These are phyloP conservation scores for Poa annua DNA, from an alignment of 176 grass and related monocot genomes.

Conservation along the genomic window DNA sequence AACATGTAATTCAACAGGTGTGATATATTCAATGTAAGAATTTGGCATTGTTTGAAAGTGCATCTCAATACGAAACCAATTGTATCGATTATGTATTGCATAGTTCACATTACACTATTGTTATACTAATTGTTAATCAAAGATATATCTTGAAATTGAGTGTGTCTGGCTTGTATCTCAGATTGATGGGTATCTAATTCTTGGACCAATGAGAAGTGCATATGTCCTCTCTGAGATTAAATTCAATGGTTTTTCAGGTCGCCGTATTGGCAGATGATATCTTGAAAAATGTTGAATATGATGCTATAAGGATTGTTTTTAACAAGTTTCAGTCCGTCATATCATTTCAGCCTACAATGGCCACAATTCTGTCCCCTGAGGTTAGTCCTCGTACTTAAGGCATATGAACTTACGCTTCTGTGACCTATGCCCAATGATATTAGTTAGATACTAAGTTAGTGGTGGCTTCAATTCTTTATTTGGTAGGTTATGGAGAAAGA, in stretches of 20 bases:
- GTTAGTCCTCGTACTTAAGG: constrained; percentile 34
- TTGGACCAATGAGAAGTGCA: neutral
- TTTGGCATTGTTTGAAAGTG: neutral
- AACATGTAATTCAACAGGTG: neutral
- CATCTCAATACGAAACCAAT: neutral
- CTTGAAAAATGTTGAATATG: constrained; percentile 91
- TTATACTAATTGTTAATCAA: neutral
- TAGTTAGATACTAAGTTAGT: neutral
- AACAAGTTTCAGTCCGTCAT: constrained; percentile 94
- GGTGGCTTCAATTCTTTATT: neutral
- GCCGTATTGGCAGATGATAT: constrained; percentile 95
- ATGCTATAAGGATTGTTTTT: constrained; percentile 85
- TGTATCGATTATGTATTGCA: neutral
- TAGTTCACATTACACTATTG: constrained; percentile 4
- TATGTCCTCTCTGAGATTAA: neutral
- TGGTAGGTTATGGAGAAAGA: constrained; percentile 73
- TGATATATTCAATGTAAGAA: neutral
- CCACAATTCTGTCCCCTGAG: constrained; percentile 93
- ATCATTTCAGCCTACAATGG: constrained; percentile 77
- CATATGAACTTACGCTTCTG: constrained; percentile 13
- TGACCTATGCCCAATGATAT: neutral
- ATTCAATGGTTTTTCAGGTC: constrained; percentile 53
- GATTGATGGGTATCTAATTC: constrained; percentile 5
- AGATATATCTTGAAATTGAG: constrained; percentile 9
- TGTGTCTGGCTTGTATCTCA: neutral